phyloP scores from a whole-genome alignment of 495 filamentous ascomycete species.

The Podospora anserina region DNA sequence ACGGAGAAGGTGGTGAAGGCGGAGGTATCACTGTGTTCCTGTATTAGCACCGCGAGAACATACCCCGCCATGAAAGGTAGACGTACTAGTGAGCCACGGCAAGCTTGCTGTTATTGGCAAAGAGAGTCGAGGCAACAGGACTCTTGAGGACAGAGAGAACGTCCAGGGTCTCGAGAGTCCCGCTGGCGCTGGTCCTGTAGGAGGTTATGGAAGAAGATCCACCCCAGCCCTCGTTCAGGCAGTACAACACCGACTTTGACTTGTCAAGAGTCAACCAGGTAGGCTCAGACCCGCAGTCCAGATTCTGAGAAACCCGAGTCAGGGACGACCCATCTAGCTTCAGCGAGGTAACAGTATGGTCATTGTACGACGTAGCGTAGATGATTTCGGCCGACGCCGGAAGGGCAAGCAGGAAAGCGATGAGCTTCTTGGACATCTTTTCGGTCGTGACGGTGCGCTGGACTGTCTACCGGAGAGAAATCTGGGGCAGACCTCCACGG shows the following conservation, averaged over 20 bases:
- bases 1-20: slow-evolving; percentile 23
- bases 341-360: slow-evolving; percentile 52
- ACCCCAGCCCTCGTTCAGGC: slow-evolving; percentile 53
- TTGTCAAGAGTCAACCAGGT: slow-evolving; percentile 55
- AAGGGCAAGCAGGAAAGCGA: slow-evolving; percentile 33
- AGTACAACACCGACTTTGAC: slow-evolving; percentile 53
- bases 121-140: slow-evolving; percentile 34
- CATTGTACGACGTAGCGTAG: slow-evolving; percentile 61
- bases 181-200: slow-evolving; percentile 37
- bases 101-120: slow-evolving; percentile 40
- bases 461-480: neutral
- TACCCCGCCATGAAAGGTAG: slow-evolving; percentile 25
- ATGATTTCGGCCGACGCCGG: slow-evolving; percentile 44
- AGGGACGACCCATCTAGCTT: slow-evolving; percentile 39
- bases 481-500: neutral
- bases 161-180: slow-evolving; percentile 42
- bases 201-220: slow-evolving; percentile 40
- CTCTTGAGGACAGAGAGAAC: slow-evolving; percentile 40
- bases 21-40: slow-evolving; percentile 20
- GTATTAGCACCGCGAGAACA: slow-evolving; percentile 9
- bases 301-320: slow-evolving; percentile 38
- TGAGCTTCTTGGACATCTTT: slow-evolving; percentile 2
- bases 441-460: neutral
- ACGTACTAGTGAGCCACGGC: slow-evolving; percentile 50
- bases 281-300: slow-evolving; percentile 53